phyloP scores from a whole-genome alignment of 2,329 filamentous ascomycete species.

The Blastomyces parvus region DNA sequence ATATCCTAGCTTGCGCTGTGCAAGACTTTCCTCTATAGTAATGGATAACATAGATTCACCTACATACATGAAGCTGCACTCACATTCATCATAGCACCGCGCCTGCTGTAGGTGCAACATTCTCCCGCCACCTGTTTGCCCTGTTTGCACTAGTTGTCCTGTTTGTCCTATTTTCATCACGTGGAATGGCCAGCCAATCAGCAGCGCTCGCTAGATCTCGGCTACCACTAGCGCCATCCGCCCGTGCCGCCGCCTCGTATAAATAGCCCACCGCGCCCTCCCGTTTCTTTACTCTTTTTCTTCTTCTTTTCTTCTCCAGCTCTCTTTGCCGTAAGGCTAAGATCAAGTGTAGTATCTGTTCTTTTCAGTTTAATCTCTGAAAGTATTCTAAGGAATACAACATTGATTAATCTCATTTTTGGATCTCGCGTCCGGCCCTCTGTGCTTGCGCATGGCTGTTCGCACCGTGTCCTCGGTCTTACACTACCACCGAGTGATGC shows the following conservation, averaged over 20 bases:
- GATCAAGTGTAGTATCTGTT: conserved; percentile 96
- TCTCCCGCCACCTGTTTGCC: not conserved
- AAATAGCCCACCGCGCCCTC: conserved; percentile 20
- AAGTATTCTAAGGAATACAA: conserved; percentile 63
- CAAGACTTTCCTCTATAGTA: too few relatives aligned
- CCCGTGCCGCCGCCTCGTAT: conserved; percentile 16
- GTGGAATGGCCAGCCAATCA: conserved; percentile 9
- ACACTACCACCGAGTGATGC: conserved; percentile 66
- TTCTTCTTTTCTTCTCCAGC: conserved; percentile 39
- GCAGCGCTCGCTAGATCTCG: conserved; percentile 6
- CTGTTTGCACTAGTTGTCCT: not conserved
- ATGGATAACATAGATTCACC: too few relatives aligned
- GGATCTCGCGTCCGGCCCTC: conserved; percentile 45
- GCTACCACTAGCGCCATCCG: conserved; percentile 16
- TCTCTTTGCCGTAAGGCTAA: conserved; percentile 56
- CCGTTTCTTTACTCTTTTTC: conserved; percentile 27
- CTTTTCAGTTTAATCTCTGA: conserved; percentile 97
- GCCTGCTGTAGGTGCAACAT: not conserved
- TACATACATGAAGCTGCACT: too few relatives aligned
- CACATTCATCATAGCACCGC: too few relatives aligned
- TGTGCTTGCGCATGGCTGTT: conserved; percentile 61
- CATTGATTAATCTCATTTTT: conserved; percentile 82
- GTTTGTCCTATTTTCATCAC: not conserved
- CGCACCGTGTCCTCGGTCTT: conserved; percentile 65
- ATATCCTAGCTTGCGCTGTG: too few relatives aligned